Base-by-base conservation (phyloP, 805 yeast species). In the Helenozyma rhizophorensis region DNA sequence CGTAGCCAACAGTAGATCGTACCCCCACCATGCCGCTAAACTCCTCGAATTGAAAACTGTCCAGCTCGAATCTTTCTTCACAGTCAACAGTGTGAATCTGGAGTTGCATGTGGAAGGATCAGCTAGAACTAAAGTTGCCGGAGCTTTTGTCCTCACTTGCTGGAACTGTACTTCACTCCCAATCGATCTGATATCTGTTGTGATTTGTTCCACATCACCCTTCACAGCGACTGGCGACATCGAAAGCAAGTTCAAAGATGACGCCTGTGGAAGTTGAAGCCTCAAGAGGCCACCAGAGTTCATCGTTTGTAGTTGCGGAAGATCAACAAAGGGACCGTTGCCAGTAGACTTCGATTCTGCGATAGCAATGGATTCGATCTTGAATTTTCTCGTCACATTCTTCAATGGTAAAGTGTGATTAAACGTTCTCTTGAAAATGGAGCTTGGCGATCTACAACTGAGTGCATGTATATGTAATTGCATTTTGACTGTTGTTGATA, bases 11-110 rank as follows among this genome's bases (percentile, higher is more conserved):
- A 25, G 23, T 6, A 41, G 14, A 25, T 43, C 45, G 15, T 21
- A 28, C 2, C 46, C 46, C 5, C 39, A 23, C 47, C 47, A 43
- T 2, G 41, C 43, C 9, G 36, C 30, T 12, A 43, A 29, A 28
- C 24, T 14, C 3, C 30, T 26, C 7, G 29, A 9, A 14, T 27
- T 22, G 7, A 16, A 14, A 14, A 41, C 23, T 4, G 14, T 25
- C 47, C 47, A 43, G 6, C 12, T 21, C 19, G 38, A 39, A 8
- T 24, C 28, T 21, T 27, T 28, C 3, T 23, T 31, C 14, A 33
- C 29, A 12, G 30, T 23, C 9, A 40, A 21, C 4, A 19, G 22
- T 3, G 38, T 24, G n/a, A 34, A 32, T 14, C 31, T 28, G 12
- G 33, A 23, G 17, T 19, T 23, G 11, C 25, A 23, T 4, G 26